phyloP scores from a whole-genome alignment of 257 asterid genomes.

The Petrea volubilis region DNA sequence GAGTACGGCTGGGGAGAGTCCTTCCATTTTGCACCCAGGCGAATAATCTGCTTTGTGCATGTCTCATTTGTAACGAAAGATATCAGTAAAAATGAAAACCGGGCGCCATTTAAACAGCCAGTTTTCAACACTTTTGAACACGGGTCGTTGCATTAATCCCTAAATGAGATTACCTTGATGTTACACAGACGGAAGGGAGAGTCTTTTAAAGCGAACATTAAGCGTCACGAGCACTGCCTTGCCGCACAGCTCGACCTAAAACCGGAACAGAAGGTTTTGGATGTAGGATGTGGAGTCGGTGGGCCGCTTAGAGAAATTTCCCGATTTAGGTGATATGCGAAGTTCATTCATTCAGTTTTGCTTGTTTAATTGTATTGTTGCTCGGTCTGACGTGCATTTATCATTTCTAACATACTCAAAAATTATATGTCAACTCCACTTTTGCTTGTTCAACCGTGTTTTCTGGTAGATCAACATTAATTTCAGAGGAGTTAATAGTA shows the following conservation, averaged over 20 bases:
- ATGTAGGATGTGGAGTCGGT: constrained; percentile 98
- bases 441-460: too few relatives aligned
- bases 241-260: constrained; percentile 83
- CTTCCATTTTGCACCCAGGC: constrained; percentile 98
- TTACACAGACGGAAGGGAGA: constrained; percentile 85
- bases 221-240: constrained; percentile 93
- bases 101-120: too few relatives aligned
- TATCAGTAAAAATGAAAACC: too few relatives aligned
- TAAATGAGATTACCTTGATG: not conserved
- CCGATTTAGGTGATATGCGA: constrained; percentile 67
- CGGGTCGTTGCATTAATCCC: not conserved
- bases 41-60: not conserved
- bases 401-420: too few relatives aligned
- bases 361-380: not conserved
- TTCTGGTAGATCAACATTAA: too few relatives aligned
- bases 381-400: too few relatives aligned
- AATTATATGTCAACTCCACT: too few relatives aligned
- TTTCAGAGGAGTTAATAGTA: too few relatives aligned
- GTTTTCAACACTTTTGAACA: too few relatives aligned
- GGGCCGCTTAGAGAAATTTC: constrained; percentile 97
- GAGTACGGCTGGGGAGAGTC: constrained; percentile 99
- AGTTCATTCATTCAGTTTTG: constrained; percentile 9
- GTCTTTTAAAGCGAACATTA: constrained; percentile 87
- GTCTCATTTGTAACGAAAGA: too few relatives aligned
- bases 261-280: constrained; percentile 96